phyloP scores from a whole-genome alignment of 2,329 filamentous ascomycete genomes.

The Pestalotiopsis sp. region DNA sequence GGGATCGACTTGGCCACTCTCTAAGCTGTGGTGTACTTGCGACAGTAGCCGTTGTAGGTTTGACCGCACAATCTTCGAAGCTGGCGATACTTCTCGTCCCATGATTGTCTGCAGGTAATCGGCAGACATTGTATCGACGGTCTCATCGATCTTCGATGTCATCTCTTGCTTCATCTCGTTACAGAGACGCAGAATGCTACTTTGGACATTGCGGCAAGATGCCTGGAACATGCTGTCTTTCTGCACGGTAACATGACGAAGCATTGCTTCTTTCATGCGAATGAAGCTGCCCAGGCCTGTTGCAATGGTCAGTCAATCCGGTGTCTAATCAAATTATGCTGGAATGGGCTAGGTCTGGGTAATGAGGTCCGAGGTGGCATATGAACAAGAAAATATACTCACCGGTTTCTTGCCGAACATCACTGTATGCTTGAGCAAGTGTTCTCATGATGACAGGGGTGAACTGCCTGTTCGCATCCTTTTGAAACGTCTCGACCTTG shows the following conservation, averaged over 20 bases:
- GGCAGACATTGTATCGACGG: not conserved
- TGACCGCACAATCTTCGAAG: not conserved
- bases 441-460: not conserved
- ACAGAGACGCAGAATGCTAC: not conserved
- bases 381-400: not conserved
- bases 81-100: not conserved
- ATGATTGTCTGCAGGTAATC: not conserved
- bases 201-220: not conserved
- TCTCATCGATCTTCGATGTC: not conserved
- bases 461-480: slow-evolving; percentile 34
- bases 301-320: not conserved
- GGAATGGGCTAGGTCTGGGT: not conserved
- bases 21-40: not conserved
- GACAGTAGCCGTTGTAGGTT: not conserved
- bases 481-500: slow-evolving; percentile 45
- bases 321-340: not conserved
- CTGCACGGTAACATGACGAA: not conserved
- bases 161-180: not conserved
- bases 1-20: not conserved
- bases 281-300: not conserved
- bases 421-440: not conserved
- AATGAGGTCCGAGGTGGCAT: too few relatives aligned
- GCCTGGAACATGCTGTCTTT: not conserved
- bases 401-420: not conserved
- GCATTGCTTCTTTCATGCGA: not conserved